Evolutionary conservation across 2,329 filamentous ascomycete species (phyloP), one percentile per base, ranked within the genome.

Genomic region (Aspergillus persii): DNA sequence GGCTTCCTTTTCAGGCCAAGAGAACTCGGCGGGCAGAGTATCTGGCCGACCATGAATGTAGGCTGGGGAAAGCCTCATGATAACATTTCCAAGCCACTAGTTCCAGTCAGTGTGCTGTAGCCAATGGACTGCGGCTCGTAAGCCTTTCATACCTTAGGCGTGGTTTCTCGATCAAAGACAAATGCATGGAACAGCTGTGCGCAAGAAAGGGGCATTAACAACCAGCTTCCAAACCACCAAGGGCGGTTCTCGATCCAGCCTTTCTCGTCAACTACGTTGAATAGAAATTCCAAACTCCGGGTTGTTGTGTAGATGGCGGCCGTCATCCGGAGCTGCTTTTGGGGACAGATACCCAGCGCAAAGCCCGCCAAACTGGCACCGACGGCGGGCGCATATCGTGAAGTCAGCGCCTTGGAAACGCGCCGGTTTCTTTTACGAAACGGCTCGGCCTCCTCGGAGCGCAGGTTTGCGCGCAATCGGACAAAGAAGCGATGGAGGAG

Each of bases 401-500:
- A 96, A 0, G 92, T 96, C 58, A 99, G 81, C 0, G 90, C 86
- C 23, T 81, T 81, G 0, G 90, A 84, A 11, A 92, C 85, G 18
- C 85, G 85, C 0, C 93, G 93, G 69, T 98, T 97, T 56, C 94
- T 89, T 58, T 83, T 81, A 12, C 92, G 85, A 76, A 98, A 97
- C 0, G 91, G 89, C 56, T 85, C 84, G 1, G 93, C 92, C 58
- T 91, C 85, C n/a, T 91, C 85, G 39, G 89, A 88, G 47, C 96
- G 86, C 3, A 99, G 82, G 63, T 92, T 91, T 1, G 84, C 82
- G 51, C 94, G 88, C 48, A 98, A 80, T 30, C 91, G 86, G 29
- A 85, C 85, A 68, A 98, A 90, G 81, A 98, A 96, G 60, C 94
- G 91, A 77, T 94, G 92, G 29, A 98, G 86, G 1, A 96, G 82